Evolutionary conservation across 2,329 filamentous ascomycete species (phyloP), one percentile per base, ranked within the genome.

Genomic region (Diaporthe humulicola): DNA sequence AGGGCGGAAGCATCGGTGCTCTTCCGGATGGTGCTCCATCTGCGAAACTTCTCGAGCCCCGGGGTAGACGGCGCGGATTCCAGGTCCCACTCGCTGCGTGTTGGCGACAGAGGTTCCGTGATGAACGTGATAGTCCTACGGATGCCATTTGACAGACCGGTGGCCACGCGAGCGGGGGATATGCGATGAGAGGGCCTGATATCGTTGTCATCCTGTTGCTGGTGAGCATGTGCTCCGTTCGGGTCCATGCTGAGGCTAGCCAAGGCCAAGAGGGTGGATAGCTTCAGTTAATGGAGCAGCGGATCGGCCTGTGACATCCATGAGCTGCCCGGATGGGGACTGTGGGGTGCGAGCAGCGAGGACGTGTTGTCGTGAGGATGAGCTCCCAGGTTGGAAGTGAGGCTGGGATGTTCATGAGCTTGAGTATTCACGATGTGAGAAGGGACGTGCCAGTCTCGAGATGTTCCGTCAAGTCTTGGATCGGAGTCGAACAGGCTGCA

Each of bases 41-140:
- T 42, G 6, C 56, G 71, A 12, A 66, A 36, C 57, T 75, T 75
- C 12, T 73, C 70, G 14, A 73, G 52, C 52, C 67, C 72, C 5
- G 72, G 72, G 2, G 56, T 56, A 3, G 57, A 52, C 12, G 58
- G 40, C 2, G 52, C 58, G 9, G 72, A 71, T 10, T 50, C 74
- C 8, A 71, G 33, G 38, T 70, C 73, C 58, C 70, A 70, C 19
- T 74, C 72, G 42, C 50, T 60, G 19, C 60, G 72, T 22, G 74
- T 48, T 17, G 74, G 58, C 1, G 72, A 74, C 4, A 72, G 30
- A 7, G 74, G 74, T 42, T 76, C 74, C 7, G 72, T 72, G 19
- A 74, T 67, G 50, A 70, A 70, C 38, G 64, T 57, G 52, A 75
- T 70, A 15, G 67, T 64, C 58, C 42, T 71, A 17, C 42, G 67